These are phyloP conservation scores for Raffaelea ambrosiae DNA, from an alignment of 2,329 filamentous ascomycete species.

Conservation along the genomic window DNA sequence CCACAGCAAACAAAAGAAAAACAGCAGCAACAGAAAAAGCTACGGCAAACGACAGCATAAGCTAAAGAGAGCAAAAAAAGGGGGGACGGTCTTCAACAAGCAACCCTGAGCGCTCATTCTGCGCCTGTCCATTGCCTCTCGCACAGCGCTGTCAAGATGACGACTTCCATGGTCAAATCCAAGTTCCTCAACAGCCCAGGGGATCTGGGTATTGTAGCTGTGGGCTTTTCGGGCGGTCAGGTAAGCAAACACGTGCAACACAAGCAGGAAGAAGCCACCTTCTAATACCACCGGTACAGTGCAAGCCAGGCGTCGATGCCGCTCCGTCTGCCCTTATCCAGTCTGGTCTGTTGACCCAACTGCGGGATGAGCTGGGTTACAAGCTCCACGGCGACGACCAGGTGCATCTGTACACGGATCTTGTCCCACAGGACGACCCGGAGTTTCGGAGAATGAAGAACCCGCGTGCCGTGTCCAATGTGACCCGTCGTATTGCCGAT, in stretches of 20 bases:
- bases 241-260: slow-evolving; percentile 35
- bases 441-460: slow-evolving; percentile 92
- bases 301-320: slow-evolving; percentile 85
- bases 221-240: slow-evolving; percentile 95
- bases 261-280: slow-evolving; percentile 2
- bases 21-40: background rate
- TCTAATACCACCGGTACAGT: slow-evolving; percentile 36
- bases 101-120: background rate
- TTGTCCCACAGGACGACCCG: slow-evolving; percentile 64
- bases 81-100: too few relatives aligned
- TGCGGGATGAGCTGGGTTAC: slow-evolving; percentile 81
- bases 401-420: slow-evolving; percentile 73
- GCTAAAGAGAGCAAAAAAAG: too few relatives aligned
- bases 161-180: slow-evolving; percentile 45
- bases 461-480: slow-evolving; percentile 74
- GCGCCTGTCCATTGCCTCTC: too few relatives aligned
- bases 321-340: slow-evolving; percentile 84
- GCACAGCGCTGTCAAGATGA: slow-evolving; percentile 24
- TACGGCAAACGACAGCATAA: too few relatives aligned
- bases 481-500: slow-evolving; percentile 68
- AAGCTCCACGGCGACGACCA: slow-evolving; percentile 73
- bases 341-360: slow-evolving; percentile 74
- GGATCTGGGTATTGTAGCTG: slow-evolving; percentile 84
- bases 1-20: background rate
- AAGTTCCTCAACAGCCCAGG: slow-evolving; percentile 74